Base-by-base conservation (phyloP, 176 grass and related monocot species). In the Musa troglodytarum region DNA sequence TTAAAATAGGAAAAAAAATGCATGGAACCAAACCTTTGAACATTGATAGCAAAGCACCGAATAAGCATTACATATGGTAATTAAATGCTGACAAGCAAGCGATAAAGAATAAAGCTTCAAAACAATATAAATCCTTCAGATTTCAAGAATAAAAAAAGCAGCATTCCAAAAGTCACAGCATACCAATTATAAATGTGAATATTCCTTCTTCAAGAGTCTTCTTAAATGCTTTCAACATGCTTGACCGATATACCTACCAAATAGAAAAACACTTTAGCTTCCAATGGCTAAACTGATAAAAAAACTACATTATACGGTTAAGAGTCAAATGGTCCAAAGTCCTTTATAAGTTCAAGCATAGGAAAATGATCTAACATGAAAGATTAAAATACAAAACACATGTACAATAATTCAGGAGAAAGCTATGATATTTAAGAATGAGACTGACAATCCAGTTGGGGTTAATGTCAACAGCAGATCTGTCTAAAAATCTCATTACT, bases 101-200 rank as follows among this genome's bases (percentile, higher is more conserved):
- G 84, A 72, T 26, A n/a, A 82, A 79, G 75, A 72, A 66, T 63
- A 58, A 77, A 69, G 68, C 8, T 69, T n/a, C 34, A 49, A 50
- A 69, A 21, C 8, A 69, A 50, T 69, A 69, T 43, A 43, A 19
- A 69, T 10, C 68, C 68, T 34, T 24, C 24, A 49, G 68, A 71
- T 25, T 49, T 51, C n/a, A 83, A 23, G 53, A 43, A 21, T 12
- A 26, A 77, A 21, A 73, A 83, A 52, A 73, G 62, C 26, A 74
- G 59, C 57, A 52, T 15, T 74, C 79, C 56, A 78, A 80, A 72
- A 80, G 77, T 9, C 62, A 84, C 69, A 73, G 58, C 87, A 85
- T 97, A 97, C 94, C 94, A 79, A 97, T 97, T 89, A 97, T 86
- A 85, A 93, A 91, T 71, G 87, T 93, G 78, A 97, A 97, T 76